Percentiles rank a stretch among this genome's conserved stretches.
Evolutionary conservation across 305 asterid species (phyloP).

Genomic region (Ruellia speciosa): DNA sequence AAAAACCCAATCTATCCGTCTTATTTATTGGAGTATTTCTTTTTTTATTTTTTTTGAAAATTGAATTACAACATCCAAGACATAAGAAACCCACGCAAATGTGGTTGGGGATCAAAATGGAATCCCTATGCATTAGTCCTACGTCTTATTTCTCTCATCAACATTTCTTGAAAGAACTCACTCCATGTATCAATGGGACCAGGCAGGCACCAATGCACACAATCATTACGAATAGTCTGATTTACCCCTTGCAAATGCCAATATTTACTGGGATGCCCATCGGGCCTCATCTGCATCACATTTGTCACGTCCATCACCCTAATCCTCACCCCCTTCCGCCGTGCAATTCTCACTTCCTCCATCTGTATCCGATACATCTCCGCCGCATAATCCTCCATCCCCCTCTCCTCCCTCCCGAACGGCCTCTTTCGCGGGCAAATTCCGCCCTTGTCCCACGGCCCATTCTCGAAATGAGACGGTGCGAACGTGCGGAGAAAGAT

Average conservation of each 20-base stretch:
- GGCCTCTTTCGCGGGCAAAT: conserved; percentile 39
- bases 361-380: conserved; percentile 42
- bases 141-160: conserved; percentile 22
- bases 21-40: too few species aligned
- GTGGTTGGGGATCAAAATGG: too few species aligned
- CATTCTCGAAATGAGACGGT: conserved; percentile 48
- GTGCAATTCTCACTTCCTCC: conserved; percentile 44
- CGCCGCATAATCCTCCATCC: conserved; percentile 19
- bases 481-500: conserved; percentile 36
- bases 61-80: too few species aligned
- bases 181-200: conserved; percentile 54
- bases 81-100: too few species aligned
- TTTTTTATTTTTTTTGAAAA: too few species aligned
- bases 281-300: conserved; percentile 41
- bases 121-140: neutral
- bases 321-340: conserved; percentile 27
- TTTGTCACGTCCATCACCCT: conserved; percentile 38
- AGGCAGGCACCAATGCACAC: conserved; percentile 55
- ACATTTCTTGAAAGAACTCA: conserved; percentile 36
- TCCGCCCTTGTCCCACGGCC: conserved; percentile 44
- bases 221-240: conserved; percentile 25
- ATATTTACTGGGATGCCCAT: conserved; percentile 50
- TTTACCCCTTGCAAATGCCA: conserved; percentile 31
- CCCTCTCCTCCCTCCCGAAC: conserved; percentile 33
- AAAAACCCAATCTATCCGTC: too few species aligned